Percentiles rank a stretch among this genome's conserved stretches.
phyloP scores from a whole-genome alignment of 116 monocot genomes.

The Cymodocea nodosa region DNA sequence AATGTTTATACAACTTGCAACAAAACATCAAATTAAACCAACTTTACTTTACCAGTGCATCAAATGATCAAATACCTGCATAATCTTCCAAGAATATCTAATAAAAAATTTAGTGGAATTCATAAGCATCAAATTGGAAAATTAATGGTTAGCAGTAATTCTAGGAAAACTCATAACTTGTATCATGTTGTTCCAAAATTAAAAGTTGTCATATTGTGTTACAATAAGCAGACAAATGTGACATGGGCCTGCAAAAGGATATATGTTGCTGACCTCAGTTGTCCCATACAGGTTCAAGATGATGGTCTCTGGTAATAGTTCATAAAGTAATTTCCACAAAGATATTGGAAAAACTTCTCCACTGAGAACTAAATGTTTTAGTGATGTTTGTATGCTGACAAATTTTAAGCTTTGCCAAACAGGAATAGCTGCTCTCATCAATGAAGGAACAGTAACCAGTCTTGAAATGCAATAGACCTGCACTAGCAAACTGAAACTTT shows the following conservation, averaged over 20 bases:
- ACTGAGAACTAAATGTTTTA: slow-evolving; percentile 74
- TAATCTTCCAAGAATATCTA: too few species aligned
- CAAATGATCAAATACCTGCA: too few species aligned
- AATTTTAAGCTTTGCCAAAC: slow-evolving; percentile 14
- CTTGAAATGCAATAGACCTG: slow-evolving; percentile 73
- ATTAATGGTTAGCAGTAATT: neutral
- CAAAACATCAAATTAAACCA: too few species aligned
- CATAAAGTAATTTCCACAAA: slow-evolving; percentile 47
- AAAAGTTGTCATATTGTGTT: too few species aligned
- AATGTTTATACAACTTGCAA: too few species aligned
- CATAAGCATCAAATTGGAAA: neutral
- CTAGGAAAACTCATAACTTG: neutral
- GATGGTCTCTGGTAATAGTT: slow-evolving; percentile 49
- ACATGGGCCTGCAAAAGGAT: slow-evolving; percentile 21
- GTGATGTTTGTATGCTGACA: slow-evolving; percentile 18
- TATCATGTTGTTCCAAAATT: neutral
- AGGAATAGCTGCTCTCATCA: slow-evolving; percentile 45
- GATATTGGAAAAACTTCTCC: slow-evolving; percentile 65
- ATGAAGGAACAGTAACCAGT: slow-evolving; percentile 58
- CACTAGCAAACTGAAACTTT: slow-evolving; percentile 7
- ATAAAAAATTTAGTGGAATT: too few species aligned
- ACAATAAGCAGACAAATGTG: neutral
- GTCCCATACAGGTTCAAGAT: slow-evolving; percentile 90
- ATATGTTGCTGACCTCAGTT: slow-evolving; percentile 62
- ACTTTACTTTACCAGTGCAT: too few species aligned